Conservation (phyloP, 768 basidiomycete genomes). For the Krasilnikovozyma curviuscula region DNA sequence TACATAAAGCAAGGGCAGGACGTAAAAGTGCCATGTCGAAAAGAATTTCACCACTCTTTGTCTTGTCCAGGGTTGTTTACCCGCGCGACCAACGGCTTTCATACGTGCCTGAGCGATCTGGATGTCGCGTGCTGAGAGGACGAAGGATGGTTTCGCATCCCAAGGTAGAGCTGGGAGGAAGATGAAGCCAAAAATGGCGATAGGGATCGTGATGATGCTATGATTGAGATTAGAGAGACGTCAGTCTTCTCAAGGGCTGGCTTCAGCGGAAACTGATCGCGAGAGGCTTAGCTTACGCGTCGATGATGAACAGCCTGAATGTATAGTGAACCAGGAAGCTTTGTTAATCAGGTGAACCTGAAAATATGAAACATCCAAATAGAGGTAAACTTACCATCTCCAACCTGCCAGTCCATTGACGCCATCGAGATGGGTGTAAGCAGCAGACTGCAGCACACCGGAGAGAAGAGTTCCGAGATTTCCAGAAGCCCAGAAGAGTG, state of each 20-base stretch:
- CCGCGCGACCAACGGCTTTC: neutral
- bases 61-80: slow-evolving; percentile 1
- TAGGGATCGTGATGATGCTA: slow-evolving; percentile 8
- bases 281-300: too few species aligned
- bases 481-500: slow-evolving; percentile 47
- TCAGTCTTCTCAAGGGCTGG: too few species aligned
- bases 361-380: too few species aligned
- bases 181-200: slow-evolving; percentile 1
- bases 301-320: slow-evolving; percentile 18
- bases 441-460: slow-evolving; percentile 43
- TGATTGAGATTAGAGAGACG: too few species aligned
- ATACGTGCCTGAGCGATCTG: neutral
- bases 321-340: too few species aligned
- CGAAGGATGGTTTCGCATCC: slow-evolving; percentile 2
- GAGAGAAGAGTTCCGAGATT: slow-evolving; percentile 35
- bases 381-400: slow-evolving; percentile 4
- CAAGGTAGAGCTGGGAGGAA: slow-evolving; percentile 6
- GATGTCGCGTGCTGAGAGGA: slow-evolving; percentile 13
- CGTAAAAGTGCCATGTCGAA: slow-evolving; percentile 1
- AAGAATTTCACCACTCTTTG: neutral
- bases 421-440: slow-evolving; percentile 32
- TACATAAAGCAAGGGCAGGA: neutral
- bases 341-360: too few species aligned
- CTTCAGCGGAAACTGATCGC: too few species aligned
- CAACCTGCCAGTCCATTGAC: slow-evolving; percentile 7